phyloP scores from a whole-genome alignment of 371 early-diverging fungal species.

The Mortierella sp. region DNA sequence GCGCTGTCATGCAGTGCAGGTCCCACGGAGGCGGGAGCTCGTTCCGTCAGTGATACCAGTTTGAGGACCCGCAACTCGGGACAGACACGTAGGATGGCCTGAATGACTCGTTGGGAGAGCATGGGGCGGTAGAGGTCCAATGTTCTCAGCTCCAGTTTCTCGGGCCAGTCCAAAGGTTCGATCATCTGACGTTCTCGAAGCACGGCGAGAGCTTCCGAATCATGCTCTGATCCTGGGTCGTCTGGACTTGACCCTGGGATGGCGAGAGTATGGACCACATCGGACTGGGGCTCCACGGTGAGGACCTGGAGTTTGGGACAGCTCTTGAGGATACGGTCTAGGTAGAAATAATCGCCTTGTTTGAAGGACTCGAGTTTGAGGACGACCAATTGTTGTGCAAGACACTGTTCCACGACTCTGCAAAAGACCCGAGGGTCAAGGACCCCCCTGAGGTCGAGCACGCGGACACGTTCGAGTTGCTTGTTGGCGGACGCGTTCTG shows the following conservation, averaged over 20 bases:
- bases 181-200: slow-evolving; percentile 12
- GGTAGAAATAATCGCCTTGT: slow-evolving; percentile 19
- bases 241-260: slow-evolving; percentile 18
- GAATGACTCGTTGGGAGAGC: slow-evolving; percentile 16
- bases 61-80: slow-evolving; percentile 16
- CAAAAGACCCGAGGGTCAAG: slow-evolving; percentile 22
- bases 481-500: background rate
- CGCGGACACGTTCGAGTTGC: slow-evolving; percentile 5
- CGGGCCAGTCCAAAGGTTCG: slow-evolving; percentile 21
- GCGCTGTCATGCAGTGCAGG: slow-evolving; percentile 5
- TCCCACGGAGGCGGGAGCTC: slow-evolving; percentile 7
- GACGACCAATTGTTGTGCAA: slow-evolving; percentile 14
- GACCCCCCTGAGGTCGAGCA: slow-evolving; percentile 14
- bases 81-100: slow-evolving; percentile 10
- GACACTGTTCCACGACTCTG: slow-evolving; percentile 17
- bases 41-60: slow-evolving; percentile 11
- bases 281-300: slow-evolving; percentile 12
- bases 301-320: slow-evolving; percentile 18
- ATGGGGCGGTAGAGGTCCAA: slow-evolving; percentile 15
- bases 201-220: background rate
- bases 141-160: slow-evolving; percentile 8
- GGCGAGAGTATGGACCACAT: background rate
- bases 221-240: slow-evolving; percentile 17
- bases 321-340: slow-evolving; percentile 13
- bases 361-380: slow-evolving; percentile 18